A percentile compares a stretch with the other conserved stretches of the same genome.
Evolutionary conservation across 805 yeast species (phyloP).

Genomic region (Debaryomyces maramus): DNA sequence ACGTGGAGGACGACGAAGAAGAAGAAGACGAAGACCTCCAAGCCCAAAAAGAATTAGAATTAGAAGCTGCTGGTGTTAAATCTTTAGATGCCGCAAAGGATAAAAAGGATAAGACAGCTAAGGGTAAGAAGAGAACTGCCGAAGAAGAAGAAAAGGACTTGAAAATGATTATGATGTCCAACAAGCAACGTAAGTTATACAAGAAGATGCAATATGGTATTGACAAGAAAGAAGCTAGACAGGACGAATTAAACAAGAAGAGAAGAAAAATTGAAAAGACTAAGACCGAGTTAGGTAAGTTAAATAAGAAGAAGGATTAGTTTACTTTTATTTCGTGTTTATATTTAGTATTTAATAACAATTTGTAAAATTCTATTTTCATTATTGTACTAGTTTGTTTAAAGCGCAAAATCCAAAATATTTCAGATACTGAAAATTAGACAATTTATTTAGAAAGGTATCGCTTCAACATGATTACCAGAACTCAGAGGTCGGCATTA

Average conservation of each 20-base stretch:
- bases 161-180: constrained; percentile 96
- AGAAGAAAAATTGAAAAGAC: constrained; percentile 68
- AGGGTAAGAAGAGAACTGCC: constrained; percentile 48
- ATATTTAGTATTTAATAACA: not conserved
- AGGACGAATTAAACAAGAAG: constrained; percentile 66
- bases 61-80: constrained; percentile 75
- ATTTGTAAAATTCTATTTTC: not conserved
- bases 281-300: constrained; percentile 40
- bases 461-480: too few relatives aligned
- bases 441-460: too few relatives aligned
- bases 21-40: constrained; percentile 61
- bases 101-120: constrained; percentile 28
- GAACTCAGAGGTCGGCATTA: too few relatives aligned
- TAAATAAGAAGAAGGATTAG: constrained; percentile 15
- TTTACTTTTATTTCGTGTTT: not conserved
- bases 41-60: constrained; percentile 84
- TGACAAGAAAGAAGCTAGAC: constrained; percentile 76
- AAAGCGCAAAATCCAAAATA: too few relatives aligned
- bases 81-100: constrained; percentile 54
- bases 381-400: too few relatives aligned
- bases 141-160: constrained; percentile 84
- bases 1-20: constrained; percentile 45
- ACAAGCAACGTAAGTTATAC: constrained; percentile 91
- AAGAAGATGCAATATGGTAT: constrained; percentile 93
- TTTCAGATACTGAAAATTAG: too few relatives aligned